A percentile compares a stretch with the other conserved stretches of the same genome.
Evolutionary conservation across 805 yeast species (phyloP).

Genomic region (Lachancea waltii): DNA sequence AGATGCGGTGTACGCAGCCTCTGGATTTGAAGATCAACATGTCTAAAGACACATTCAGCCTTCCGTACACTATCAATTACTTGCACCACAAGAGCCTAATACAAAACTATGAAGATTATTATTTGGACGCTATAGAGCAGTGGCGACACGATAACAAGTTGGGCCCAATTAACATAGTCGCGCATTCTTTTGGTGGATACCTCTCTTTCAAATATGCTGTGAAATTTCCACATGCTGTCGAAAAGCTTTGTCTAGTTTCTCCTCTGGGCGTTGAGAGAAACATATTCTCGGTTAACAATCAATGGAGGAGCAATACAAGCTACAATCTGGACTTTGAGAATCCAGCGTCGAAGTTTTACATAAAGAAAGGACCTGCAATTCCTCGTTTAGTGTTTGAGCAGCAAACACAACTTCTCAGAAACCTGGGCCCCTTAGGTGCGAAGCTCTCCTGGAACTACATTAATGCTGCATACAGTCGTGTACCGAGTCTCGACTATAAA

Average conservation of each 20-base stretch:
- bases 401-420: conserved; percentile 44
- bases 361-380: conserved; percentile 23
- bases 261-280: conserved; percentile 78
- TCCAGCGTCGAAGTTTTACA: conserved; percentile 36
- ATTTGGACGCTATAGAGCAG: conserved; percentile 50
- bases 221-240: conserved; percentile 48
- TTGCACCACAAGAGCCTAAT: conserved; percentile 16
- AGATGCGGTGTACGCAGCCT: conserved; percentile 7
- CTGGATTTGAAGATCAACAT: conserved; percentile 22
- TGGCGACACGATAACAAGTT: conserved; percentile 53
- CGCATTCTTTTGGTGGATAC: conserved; percentile 79
- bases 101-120: conserved; percentile 46
- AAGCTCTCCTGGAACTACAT: conserved; percentile 32
- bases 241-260: conserved; percentile 53
- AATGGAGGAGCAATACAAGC: conserved; percentile 12
- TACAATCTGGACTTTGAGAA: conserved; percentile 34
- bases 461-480: conserved; percentile 25
- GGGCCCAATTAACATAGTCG: conserved; percentile 53
- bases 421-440: conserved; percentile 39
- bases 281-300: conserved; percentile 47
- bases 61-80: conserved; percentile 18
- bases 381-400: conserved; percentile 30
- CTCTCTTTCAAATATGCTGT: conserved; percentile 58
- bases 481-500: conserved; percentile 23
- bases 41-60: conserved; percentile 8